These are phyloP conservation scores for Daldinia childiae DNA, from an alignment of 495 filamentous ascomycete genomes.

Conservation along the genomic window DNA sequence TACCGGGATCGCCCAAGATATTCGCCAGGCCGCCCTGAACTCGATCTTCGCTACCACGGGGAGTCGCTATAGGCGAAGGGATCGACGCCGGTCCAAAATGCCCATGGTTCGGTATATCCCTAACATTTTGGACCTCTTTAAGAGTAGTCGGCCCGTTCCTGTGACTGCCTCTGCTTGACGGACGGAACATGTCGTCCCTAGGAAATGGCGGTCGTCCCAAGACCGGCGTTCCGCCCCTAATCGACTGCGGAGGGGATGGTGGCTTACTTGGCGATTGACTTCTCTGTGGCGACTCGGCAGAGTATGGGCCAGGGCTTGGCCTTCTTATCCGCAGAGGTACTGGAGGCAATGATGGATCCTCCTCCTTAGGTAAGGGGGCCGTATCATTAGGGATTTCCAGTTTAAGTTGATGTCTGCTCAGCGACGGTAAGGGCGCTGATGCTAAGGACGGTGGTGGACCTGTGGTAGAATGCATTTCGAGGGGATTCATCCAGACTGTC, in stretches of 20 bases:
- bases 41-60: constrained; percentile 46
- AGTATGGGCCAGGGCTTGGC: constrained; percentile 19
- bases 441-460: constrained; percentile 20
- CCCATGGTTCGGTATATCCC: constrained; percentile 30
- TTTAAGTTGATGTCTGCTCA: constrained; percentile 43
- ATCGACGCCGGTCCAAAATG: constrained; percentile 38
- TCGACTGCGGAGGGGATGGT: constrained; percentile 44
- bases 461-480: constrained; percentile 53
- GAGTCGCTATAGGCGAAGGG: constrained; percentile 43
- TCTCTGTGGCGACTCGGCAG: constrained; percentile 7
- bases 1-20: constrained; percentile 45
- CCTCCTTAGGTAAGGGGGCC: constrained; percentile 46
- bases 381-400: constrained; percentile 38
- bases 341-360: constrained; percentile 42
- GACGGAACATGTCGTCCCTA: constrained; percentile 16
- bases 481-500: constrained; percentile 51
- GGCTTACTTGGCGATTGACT: constrained; percentile 35
- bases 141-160: constrained; percentile 29
- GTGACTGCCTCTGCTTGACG: constrained; percentile 30
- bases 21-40: constrained; percentile 21
- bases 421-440: constrained; percentile 46
- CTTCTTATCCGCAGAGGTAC: constrained; percentile 46
- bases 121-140: constrained; percentile 31
- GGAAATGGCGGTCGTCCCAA: constrained; percentile 13
- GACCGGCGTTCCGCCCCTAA: constrained; percentile 22